Evolutionary conservation across 805 yeast species (phyloP), one percentile per base, ranked within the genome.

Genomic region (Alloascoidea africana): DNA sequence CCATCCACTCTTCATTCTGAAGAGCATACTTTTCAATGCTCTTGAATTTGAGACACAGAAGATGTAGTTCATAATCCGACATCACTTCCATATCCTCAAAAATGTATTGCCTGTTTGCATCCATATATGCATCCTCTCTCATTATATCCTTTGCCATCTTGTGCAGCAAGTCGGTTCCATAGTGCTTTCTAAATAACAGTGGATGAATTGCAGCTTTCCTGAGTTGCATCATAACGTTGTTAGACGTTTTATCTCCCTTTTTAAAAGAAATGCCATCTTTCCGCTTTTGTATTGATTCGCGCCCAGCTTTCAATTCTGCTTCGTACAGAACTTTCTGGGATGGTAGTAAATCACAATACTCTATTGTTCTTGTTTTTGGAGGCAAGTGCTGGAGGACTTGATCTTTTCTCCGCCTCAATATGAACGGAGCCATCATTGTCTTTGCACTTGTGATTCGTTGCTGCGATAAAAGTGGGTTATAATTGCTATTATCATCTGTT

Each of bases 381-480:
- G 98, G 98, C 41, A 91, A 63, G 53, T 91, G 89, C 52, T 82
- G 73, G 56, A 91, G 67, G 4, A 91, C 98, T 57, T 89, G 96
- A 39, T 73, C 82, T 60, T 91, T 91, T 53, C 78, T 79, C 54
- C 99, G 75, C 57, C 99, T 70, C 49, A 91, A 62, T 5, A 91
- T 89, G 60, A 91, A 91, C 3, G 99, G 99, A 2, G 93, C 81
- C 97, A 91, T 89, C 96, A 91, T 89, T 3, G 91, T 80, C 54
- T 84, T 85, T 3, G 99, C 99, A 52, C 86, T 82, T 23, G 76
- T 68, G 43, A 91, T 86, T 0, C 98, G 93, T 58, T 89, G 94
- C 46, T 79, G 81, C 0, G 96, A 84, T 32, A 91, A 60, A 33
- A 91, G 64, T 2, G 95, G 95, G 46, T 83, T 82, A 51, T 71